Evolutionary conservation across 225 moss, liverwort and hornwort species (phyloP).

Genomic region (Asterella californica): DNA sequence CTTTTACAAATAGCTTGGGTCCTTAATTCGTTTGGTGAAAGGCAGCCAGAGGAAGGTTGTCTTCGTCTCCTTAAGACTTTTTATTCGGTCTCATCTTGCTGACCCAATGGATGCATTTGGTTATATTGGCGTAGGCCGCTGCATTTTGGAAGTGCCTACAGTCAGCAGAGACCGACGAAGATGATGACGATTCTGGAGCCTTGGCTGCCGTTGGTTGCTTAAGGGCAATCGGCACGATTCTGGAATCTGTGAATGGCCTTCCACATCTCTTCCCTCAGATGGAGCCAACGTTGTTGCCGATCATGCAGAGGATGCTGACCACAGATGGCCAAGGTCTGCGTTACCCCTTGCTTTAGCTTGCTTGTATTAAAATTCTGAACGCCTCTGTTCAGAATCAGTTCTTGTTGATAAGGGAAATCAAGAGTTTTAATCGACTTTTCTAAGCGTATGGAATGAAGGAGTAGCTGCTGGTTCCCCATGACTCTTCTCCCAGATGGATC

Average conservation of each 20-base stretch:
- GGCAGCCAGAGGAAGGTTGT: too few species aligned
- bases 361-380: neutral
- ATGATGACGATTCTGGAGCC: conserved; percentile 97
- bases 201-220: conserved; percentile 97
- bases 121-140: conserved; percentile 57
- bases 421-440: too few species aligned
- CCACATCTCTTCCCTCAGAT: conserved; percentile 89
- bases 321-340: conserved; percentile 92
- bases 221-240: conserved; percentile 91
- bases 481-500: too few species aligned
- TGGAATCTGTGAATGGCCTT: conserved; percentile 92
- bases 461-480: too few species aligned
- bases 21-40: too few species aligned
- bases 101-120: neutral
- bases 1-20: too few species aligned
- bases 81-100: neutral
- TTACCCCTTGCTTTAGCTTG: neutral
- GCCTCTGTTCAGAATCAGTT: neutral
- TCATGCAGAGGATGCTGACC: conserved; percentile 98
- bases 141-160: conserved; percentile 98
- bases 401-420: too few species aligned
- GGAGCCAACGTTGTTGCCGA: conserved; percentile 90
- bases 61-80: too few species aligned
- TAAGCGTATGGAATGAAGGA: too few species aligned
- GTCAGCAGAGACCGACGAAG: conserved; percentile 92